Evolutionary conservation across 345 rosid genomes (phyloP), one percentile per base, ranked within the genome.

Genomic region (Eucalyptus brandiana): DNA sequence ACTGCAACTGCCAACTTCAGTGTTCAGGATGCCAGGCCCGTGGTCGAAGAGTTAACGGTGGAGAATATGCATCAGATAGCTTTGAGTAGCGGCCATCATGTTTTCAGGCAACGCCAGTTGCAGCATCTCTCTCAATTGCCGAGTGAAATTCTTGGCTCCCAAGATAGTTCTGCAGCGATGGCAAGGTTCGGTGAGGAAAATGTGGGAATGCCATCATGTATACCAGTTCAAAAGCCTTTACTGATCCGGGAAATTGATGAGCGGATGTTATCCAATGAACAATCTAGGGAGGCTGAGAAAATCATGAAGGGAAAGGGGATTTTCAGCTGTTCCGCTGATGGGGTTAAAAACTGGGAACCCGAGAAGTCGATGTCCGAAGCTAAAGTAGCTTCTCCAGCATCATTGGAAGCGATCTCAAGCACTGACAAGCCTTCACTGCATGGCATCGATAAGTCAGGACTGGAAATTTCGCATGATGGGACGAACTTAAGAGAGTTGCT

Each of bases 401-500:
- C 83, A 32, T 12, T 89, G 85, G 92, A 94, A 86, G 87, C 94
- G 45, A 89, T 87, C n/a, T 87, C 90, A 58, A 86, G 89, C 32
- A 86, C 87, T 53, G 89, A 89, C 56, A 88, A 86, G 90, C 86
- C 54, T 88, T 90, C 90, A 80, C 90, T 88, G 12, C 89, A 87
- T 86, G 90, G 65, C 80, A 32, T 89, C 88, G 90, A 88, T 88
- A 89, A 91, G 90, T 88, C 88, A 88, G 32, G 37, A 90, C 54
- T 58, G 86, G 91, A 92, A 83, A 89, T 93, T 89, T 72, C 92
- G 69, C 88, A 90, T 53, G 83, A 44, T 91, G 94, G 93, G 30
- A 90, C 93, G 86, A 91, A 91, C 92, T 92, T 96, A 94, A 96
- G 97, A 91, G 97, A 94, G 69, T 93, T 93, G 94, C 88, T 95